A percentile compares a stretch with the other conserved stretches of the same genome.
These are phyloP conservation scores for Urochloa ruziziensis DNA, from an alignment of 176 grass and related monocot genomes.

Conservation along the genomic window DNA sequence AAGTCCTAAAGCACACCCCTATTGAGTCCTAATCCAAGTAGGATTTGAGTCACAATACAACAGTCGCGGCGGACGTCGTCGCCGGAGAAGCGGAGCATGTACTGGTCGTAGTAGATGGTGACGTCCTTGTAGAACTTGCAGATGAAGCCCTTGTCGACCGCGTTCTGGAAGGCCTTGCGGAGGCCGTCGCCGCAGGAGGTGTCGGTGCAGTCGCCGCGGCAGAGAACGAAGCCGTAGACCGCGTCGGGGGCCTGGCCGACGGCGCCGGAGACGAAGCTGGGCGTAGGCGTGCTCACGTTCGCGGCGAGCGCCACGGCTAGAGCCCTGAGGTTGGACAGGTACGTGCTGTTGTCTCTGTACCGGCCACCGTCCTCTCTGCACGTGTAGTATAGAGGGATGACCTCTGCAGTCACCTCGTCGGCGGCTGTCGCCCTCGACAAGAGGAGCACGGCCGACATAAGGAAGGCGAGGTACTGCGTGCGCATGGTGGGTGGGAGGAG, in stretches of 20 bases:
- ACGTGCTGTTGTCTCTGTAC: background rate
- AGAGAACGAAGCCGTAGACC: constrained; percentile 26
- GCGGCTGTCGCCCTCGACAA: background rate
- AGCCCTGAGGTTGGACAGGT: constrained; percentile 23
- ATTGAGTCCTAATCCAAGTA: no score
- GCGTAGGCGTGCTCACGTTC: background rate
- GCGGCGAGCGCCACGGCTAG: constrained; percentile 19
- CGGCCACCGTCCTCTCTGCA: background rate
- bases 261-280: background rate
- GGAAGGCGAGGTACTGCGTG: background rate
- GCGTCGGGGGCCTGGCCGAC: background rate
- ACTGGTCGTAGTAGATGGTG: constrained; percentile 29
- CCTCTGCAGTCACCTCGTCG: background rate
- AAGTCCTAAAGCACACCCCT: no score
- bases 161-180: background rate
- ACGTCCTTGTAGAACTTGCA: background rate
- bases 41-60: no score
- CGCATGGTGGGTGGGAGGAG: background rate
- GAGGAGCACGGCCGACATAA: background rate
- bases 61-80: background rate
- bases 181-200: background rate
- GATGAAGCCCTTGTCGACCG: background rate
- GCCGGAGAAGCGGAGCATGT: constrained; percentile 36
- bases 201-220: constrained; percentile 23
- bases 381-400: background rate